Percentiles rank a stretch among this genome's conserved stretches.
phyloP scores from a whole-genome alignment of 805 yeast species.

The Nakazawaea siamensis region DNA sequence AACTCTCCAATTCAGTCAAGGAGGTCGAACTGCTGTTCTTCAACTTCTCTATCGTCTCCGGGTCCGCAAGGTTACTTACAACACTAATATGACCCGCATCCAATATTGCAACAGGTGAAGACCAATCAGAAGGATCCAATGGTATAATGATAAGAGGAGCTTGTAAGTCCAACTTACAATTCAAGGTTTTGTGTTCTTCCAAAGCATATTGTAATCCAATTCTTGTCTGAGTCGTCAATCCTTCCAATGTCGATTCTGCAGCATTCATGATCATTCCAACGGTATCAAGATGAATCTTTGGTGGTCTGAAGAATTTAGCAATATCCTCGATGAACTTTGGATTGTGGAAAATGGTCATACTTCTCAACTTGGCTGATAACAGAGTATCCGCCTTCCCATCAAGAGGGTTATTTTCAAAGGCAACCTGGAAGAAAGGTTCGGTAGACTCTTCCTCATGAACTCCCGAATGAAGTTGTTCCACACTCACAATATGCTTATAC shows the following conservation, averaged over 20 bases:
- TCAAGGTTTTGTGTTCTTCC: slow-evolving; percentile 88
- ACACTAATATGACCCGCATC: slow-evolving; percentile 96
- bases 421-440: slow-evolving; percentile 72
- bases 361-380: slow-evolving; percentile 62
- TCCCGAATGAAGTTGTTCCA: slow-evolving; percentile 50
- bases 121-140: slow-evolving; percentile 65
- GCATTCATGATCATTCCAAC: slow-evolving; percentile 87
- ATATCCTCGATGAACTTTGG: slow-evolving; percentile 75
- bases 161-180: slow-evolving; percentile 80
- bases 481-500: slow-evolving; percentile 85
- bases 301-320: slow-evolving; percentile 74
- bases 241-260: slow-evolving; percentile 92
- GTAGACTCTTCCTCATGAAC: slow-evolving; percentile 16
- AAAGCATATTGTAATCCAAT: slow-evolving; percentile 89
- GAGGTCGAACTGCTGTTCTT: slow-evolving; percentile 43
- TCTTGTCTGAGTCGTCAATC: slow-evolving; percentile 80
- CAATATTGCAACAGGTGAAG: slow-evolving; percentile 81
- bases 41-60: slow-evolving; percentile 56
- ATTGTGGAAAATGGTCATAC: slow-evolving; percentile 87
- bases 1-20: slow-evolving; percentile 6
- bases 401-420: slow-evolving; percentile 81
- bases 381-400: slow-evolving; percentile 79
- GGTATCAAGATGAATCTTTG: slow-evolving; percentile 77
- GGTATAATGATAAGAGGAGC: slow-evolving; percentile 91
- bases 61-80: slow-evolving; percentile 70